Percentiles rank a stretch among this genome's conserved stretches.
These are phyloP conservation scores for Sugiyamaella valdiviana DNA, from an alignment of 805 yeast genomes.

Conservation along the genomic window DNA sequence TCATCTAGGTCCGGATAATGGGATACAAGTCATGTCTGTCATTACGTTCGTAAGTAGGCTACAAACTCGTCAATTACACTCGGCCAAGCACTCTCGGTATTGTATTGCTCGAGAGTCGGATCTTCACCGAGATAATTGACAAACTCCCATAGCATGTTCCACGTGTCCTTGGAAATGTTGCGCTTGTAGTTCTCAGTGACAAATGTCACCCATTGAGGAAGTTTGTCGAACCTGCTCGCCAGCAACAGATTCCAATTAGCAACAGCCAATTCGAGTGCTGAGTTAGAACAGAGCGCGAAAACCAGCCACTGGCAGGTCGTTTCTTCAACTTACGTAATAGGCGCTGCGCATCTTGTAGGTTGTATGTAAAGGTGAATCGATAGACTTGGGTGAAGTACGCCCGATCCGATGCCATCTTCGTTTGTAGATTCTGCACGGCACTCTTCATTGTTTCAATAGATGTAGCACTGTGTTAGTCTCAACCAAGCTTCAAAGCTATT, in stretches of 20 bases:
- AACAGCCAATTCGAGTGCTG: constrained; percentile 51
- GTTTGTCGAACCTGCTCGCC: constrained; percentile 31
- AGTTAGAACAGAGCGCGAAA: not conserved
- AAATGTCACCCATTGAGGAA: constrained; percentile 51
- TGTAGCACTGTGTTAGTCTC: constrained; percentile 14
- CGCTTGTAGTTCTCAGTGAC: constrained; percentile 39
- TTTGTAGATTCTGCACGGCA: constrained; percentile 32
- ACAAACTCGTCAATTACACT: constrained; percentile 77
- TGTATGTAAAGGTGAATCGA: constrained; percentile 61
- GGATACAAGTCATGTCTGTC: not conserved
- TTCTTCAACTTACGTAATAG: constrained; percentile 34
- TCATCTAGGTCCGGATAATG: no score
- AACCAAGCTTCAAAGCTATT: no score
- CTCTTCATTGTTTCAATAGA: constrained; percentile 44
- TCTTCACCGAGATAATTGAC: constrained; percentile 44
- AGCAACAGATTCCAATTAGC: constrained; percentile 76
- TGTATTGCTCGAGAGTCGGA: constrained; percentile 52
- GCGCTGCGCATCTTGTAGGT: constrained; percentile 55
- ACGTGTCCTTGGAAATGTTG: constrained; percentile 62
- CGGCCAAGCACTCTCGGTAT: constrained; percentile 89
- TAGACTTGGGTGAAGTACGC: constrained; percentile 52
- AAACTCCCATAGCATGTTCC: constrained; percentile 79
- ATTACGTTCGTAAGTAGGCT: constrained; percentile 38
- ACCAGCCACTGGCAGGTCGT: not conserved
- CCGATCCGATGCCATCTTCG: constrained; percentile 27